Base-by-base conservation (phyloP, 2,329 filamentous ascomycete genomes). In the Aspergillus sp. region DNA sequence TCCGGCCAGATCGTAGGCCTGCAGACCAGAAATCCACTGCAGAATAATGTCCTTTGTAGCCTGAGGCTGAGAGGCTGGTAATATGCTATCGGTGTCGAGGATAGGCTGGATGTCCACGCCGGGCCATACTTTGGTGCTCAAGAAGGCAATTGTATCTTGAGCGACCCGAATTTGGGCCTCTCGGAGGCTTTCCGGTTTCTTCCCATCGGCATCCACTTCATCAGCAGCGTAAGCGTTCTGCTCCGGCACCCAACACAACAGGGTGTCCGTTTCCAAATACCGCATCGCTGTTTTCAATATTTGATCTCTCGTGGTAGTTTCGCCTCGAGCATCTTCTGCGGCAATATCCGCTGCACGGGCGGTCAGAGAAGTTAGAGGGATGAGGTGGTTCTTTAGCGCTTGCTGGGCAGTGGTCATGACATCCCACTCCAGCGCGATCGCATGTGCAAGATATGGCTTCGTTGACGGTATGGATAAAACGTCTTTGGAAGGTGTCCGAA, bases 371-470 rank as follows among this genome's bases (percentile, higher is more conserved):
- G 93, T 98, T 64, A 99, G 81, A 13, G 95, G 95, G 66, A 97
- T 94, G 51, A 96, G 86, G 78, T 98, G 92, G 61, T 90, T 86
- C 74, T 89, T 91, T 41, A 93, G 84, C 0, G 92, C 91, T 77
- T 98, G 91, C 72, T 93, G 89, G 2, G 90, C 87, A 13, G 90
- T 90, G 23, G 88, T 84, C 62, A 99, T 84, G 52, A 89, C 82
- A 74, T 97, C 93, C 95, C 95, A 99, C 81, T 99, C 95, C 48
- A 96, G 80, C 3, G 94, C 95, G 64, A 99, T 88, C 59, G 91
- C 91, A 48, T 88, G 84, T 23, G 94, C 94, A 41, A 98, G 88
- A 70, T 92, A 85, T 32, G 87, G 88, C 79, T 97, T 98, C 59
- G 83, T 84, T 1, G 80, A 70, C 0, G 95, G 93, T 27, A 98